Evolutionary conservation across 208 protist genomes (phyloP), one percentile per base, ranked within the genome.

Genomic region (Herpetomonas tarakana): DNA sequence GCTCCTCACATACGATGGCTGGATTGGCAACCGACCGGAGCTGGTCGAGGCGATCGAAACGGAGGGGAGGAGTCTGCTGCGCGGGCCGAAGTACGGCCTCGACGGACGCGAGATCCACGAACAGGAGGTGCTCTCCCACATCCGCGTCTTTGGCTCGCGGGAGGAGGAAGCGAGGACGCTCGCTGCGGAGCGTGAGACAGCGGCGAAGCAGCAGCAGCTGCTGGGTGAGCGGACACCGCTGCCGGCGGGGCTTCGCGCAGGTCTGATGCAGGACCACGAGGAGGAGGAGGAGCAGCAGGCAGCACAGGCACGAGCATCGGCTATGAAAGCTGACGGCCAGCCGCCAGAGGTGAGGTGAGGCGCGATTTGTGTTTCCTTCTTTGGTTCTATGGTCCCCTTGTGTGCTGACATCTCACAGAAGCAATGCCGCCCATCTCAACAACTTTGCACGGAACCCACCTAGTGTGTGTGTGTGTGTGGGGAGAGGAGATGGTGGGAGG

Each of bases 41-140:
- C 68, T 95, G 22, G 55, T 91, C 12, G 81, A 92, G 46, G 88
- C 83, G 3, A 60, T 95, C 0, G 71, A 81, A 26, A 92, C 88
- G 18, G 44, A 87, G 25, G 88, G 88, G 16, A 74, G 66, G n/a
- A 88, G 83, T 56, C 58, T 94, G 46, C 60, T 90, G 70, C 63
- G 72, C 0, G 84, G 81, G 0, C 47, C 53, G 22, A 67, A 77
- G 52, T 65, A 73, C 25, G 67, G 73, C 19, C 63, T 94, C 21
- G 88, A 95, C 58, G 88, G 88, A 16, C 75, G n/a, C 26, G 39
- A 29, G 26, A 75, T 92, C 25, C 57, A 77, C 29, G 56, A 74
- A 30, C 46, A 60, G 12, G 88, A 95, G 64, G 88, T 91, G 12
- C 47, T 88, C 24, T 52, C 81, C 2, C 62, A 73, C 0, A 67